Evolutionary conservation across 352 stramenopile species (phyloP).

Genomic region (Phytopythium chamaehyphon): DNA sequence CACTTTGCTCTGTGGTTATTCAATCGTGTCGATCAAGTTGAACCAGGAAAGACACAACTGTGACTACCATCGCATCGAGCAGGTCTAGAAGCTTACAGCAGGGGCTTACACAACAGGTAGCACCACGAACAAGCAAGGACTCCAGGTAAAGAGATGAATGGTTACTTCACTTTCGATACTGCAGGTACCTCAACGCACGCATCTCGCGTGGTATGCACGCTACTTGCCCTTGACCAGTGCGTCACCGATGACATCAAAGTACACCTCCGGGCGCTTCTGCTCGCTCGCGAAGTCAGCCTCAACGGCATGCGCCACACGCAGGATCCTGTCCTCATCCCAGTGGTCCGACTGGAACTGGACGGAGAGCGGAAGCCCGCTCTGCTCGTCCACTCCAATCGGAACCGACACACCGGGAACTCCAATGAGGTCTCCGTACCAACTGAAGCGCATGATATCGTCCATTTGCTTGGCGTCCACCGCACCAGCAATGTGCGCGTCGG

Average conservation of each 20-base stretch:
- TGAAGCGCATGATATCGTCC: slow-evolving; percentile 74
- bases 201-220: neutral
- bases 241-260: slow-evolving; percentile 62
- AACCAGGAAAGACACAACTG: no score
- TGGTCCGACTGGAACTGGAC: slow-evolving; percentile 76
- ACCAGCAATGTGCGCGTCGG: slow-evolving; percentile 34
- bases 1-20: no score
- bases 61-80: no score
- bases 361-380: slow-evolving; percentile 56
- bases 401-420: slow-evolving; percentile 78
- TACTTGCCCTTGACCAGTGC: slow-evolving; percentile 16
- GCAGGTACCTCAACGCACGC: no score
- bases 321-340: slow-evolving; percentile 70
- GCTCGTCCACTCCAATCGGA: slow-evolving; percentile 62
- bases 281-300: slow-evolving; percentile 34
- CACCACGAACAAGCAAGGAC: no score
- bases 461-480: slow-evolving; percentile 58
- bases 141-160: no score
- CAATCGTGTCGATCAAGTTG: no score
- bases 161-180: no score
- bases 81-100: no score
- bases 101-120: no score
- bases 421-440: slow-evolving; percentile 84
- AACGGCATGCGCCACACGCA: slow-evolving; percentile 57
- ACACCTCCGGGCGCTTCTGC: slow-evolving; percentile 53